Evolutionary conservation across 495 filamentous ascomycete genomes (phyloP).

Genomic region (Penicillium verhagenii): DNA sequence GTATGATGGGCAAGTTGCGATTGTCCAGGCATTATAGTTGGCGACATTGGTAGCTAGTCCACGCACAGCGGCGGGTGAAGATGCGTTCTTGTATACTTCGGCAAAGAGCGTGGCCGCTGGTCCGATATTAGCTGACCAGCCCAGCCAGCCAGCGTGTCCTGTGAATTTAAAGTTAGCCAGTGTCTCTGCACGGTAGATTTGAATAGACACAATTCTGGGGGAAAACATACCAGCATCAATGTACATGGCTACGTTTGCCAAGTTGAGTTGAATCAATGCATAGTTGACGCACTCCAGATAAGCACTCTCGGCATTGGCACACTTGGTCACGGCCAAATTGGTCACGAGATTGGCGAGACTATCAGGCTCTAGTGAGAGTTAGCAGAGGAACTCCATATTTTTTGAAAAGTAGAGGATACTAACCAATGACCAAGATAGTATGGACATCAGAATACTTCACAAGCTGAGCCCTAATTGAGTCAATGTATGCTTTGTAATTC

Average conservation of each 20-base stretch:
- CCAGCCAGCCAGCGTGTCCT: slow-evolving; percentile 68
- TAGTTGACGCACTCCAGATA: slow-evolving; percentile 73
- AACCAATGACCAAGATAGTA: slow-evolving; percentile 52
- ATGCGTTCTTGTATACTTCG: slow-evolving; percentile 63
- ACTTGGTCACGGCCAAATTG: slow-evolving; percentile 63
- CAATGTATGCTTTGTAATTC: slow-evolving; percentile 72
- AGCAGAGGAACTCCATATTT: slow-evolving; percentile 55
- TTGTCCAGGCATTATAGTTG: slow-evolving; percentile 68
- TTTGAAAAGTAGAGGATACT: slow-evolving; percentile 18
- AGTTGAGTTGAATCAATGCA: slow-evolving; percentile 66
- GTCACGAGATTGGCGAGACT: slow-evolving; percentile 79
- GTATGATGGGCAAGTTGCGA: slow-evolving; percentile 42
- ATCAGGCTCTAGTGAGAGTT: slow-evolving; percentile 66
- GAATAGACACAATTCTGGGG: neutral
- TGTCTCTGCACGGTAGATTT: neutral
- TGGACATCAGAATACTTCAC: slow-evolving; percentile 31
- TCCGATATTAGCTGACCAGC: slow-evolving; percentile 75
- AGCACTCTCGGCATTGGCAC: slow-evolving; percentile 57
- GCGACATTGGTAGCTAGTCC: slow-evolving; percentile 78
- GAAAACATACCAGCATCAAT: slow-evolving; percentile 61
- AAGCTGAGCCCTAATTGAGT: slow-evolving; percentile 43
- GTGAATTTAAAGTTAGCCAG: neutral
- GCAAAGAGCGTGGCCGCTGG: slow-evolving; percentile 70
- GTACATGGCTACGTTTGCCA: slow-evolving; percentile 81
- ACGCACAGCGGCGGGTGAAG: slow-evolving; percentile 62